Percentiles rank a stretch among this genome's conserved stretches.
Evolutionary conservation across 1,139 yeast species (phyloP).

Genomic region (Lodderomyces oxycetoniae): DNA sequence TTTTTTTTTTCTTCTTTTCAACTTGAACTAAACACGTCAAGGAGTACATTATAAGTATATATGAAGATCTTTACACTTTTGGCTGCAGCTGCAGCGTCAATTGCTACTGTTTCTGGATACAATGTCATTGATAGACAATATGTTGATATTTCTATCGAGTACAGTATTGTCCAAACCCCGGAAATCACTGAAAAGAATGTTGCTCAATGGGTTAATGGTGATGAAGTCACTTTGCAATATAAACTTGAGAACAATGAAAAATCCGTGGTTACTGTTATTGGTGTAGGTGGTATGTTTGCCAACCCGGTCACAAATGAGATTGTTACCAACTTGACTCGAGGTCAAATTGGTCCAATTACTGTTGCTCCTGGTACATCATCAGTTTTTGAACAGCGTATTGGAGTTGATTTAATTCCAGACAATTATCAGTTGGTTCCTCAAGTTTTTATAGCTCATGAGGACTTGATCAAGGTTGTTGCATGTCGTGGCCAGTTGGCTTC

Average conservation of each 20-base stretch:
- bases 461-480: constrained; percentile 52
- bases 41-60: no score
- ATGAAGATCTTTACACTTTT: constrained; percentile 21
- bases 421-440: constrained; percentile 61
- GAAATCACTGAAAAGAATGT: constrained; percentile 31
- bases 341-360: constrained; percentile 58
- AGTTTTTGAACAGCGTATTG: constrained; percentile 49
- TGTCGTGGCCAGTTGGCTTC: constrained; percentile 55
- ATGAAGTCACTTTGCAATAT: constrained; percentile 52
- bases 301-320: constrained; percentile 50
- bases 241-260: constrained; percentile 56
- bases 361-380: constrained; percentile 48
- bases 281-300: constrained; percentile 68
- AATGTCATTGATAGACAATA: constrained; percentile 17
- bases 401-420: constrained; percentile 53
- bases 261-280: constrained; percentile 50
- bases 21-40: no score
- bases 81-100: constrained; percentile 17
- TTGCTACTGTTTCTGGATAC: constrained; percentile 16
- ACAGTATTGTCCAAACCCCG: constrained; percentile 40
- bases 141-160: constrained; percentile 40
- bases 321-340: constrained; percentile 59
- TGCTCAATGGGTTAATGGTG: constrained; percentile 47
- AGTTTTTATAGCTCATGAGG: constrained; percentile 49
- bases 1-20: no score